phyloP scores from a whole-genome alignment of 108 stramenopile genomes.

The Fragilariopsis cylindrus region DNA sequence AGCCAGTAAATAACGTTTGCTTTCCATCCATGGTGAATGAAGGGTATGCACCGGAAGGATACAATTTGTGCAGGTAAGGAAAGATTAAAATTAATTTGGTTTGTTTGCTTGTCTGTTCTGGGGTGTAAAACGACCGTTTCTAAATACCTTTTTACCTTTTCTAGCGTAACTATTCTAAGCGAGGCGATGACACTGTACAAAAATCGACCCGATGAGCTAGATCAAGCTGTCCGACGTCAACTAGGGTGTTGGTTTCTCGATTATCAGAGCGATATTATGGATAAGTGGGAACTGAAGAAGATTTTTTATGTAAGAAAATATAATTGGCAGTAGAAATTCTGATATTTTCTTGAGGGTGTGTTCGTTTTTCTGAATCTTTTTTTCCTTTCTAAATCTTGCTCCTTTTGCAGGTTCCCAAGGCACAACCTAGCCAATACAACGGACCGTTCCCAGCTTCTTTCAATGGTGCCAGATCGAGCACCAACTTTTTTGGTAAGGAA shows the following conservation, averaged over 20 bases:
- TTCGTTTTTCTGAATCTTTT: not conserved
- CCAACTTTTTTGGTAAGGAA: constrained; percentile 40
- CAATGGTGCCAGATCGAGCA: constrained; percentile 68
- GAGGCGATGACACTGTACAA: constrained; percentile 55
- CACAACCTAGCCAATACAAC: constrained; percentile 73
- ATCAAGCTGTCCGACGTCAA: constrained; percentile 60
- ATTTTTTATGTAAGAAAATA: constrained; percentile 43
- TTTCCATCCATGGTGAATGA: constrained; percentile 81
- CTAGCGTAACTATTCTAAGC: constrained; percentile 63
- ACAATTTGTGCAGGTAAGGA: constrained; percentile 49
- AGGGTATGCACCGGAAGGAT: constrained; percentile 70
- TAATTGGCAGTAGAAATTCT: not conserved
- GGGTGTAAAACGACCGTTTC: too few species aligned
- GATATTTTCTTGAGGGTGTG: not conserved
- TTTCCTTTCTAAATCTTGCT: constrained; percentile 4
- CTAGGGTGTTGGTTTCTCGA: constrained; percentile 69
- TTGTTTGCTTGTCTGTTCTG: too few species aligned
- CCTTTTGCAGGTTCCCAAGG: constrained; percentile 52
- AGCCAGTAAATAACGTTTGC: constrained; percentile 84
- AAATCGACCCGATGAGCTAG: constrained; percentile 52
- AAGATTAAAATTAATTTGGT: too few species aligned
- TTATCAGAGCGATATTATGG: constrained; percentile 44
- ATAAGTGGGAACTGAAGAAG: constrained; percentile 63
- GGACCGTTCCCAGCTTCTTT: constrained; percentile 55
- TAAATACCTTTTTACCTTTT: too few species aligned